Evolutionary conservation across 2,329 filamentous ascomycete genomes (phyloP).

Genomic region (Sphaerulina populicola): DNA sequence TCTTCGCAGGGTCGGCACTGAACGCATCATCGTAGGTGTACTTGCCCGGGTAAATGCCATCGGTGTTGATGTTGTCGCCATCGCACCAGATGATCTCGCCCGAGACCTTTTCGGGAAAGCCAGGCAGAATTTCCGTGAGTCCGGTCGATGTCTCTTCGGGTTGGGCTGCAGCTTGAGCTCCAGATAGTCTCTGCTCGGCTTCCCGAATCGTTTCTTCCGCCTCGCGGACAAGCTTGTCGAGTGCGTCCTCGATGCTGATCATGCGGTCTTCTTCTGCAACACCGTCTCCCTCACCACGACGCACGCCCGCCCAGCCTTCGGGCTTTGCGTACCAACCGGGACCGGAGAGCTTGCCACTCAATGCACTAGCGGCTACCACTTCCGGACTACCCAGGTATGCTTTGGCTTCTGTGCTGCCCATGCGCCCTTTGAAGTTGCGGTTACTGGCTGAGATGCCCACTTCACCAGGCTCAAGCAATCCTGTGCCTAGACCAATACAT

Average conservation of each 20-base stretch:
- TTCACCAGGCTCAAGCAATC: conserved; percentile 75
- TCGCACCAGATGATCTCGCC: conserved; percentile 88
- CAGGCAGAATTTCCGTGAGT: conserved; percentile 66
- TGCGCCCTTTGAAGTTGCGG: conserved; percentile 84
- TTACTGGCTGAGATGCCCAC: conserved; percentile 77
- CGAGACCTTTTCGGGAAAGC: conserved; percentile 72
- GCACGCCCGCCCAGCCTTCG: conserved; percentile 57
- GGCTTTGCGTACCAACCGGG: conserved; percentile 72
- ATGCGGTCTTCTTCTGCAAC: conserved; percentile 56
- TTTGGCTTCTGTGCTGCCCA: conserved; percentile 71
- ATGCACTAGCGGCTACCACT: conserved; percentile 81
- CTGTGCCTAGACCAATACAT: conserved; percentile 77
- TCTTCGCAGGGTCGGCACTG: conserved; percentile 60
- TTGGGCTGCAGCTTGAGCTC: conserved; percentile 24
- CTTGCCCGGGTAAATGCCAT: conserved; percentile 84
- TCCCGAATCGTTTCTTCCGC: conserved; percentile 55
- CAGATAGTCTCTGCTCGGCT: conserved; percentile 43
- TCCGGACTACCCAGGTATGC: conserved; percentile 85
- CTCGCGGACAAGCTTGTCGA: conserved; percentile 63
- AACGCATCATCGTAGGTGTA: conserved; percentile 89
- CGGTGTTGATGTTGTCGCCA: conserved; percentile 80
- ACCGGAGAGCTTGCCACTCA: conserved; percentile 63
- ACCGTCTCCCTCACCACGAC: conserved; percentile 64
- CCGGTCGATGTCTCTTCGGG: conserved; percentile 27
- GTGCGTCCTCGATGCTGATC: conserved; percentile 57